These are phyloP conservation scores for Trypethelium eluteriae DNA, from an alignment of 495 filamentous ascomycete genomes.

Conservation along the genomic window DNA sequence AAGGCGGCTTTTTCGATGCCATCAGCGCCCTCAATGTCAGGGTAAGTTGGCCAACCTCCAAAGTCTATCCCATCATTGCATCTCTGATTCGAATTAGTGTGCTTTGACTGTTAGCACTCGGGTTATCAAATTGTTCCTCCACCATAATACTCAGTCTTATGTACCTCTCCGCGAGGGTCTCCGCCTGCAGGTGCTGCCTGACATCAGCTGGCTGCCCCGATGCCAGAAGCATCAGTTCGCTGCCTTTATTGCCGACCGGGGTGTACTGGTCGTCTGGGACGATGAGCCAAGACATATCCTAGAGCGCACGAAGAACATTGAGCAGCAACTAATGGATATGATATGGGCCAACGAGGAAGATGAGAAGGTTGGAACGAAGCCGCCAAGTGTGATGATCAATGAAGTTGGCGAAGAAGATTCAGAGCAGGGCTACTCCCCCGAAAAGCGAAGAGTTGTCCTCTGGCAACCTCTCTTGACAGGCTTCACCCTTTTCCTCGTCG, in stretches of 20 bases:
- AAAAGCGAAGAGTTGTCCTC: conserved; percentile 42
- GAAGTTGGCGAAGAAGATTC: conserved; percentile 38
- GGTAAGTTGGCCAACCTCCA: conserved; percentile 31
- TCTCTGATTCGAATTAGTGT: conserved; percentile 33
- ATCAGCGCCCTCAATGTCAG: conserved; percentile 50
- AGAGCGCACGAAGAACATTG: conserved; percentile 42
- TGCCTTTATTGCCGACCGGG: conserved; percentile 54
- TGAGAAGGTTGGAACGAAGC: conserved; percentile 27
- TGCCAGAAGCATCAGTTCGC: conserved; percentile 60
- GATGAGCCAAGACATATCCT: conserved; percentile 52
- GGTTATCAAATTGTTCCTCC: conserved; percentile 49
- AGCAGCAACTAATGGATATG: conserved; percentile 47
- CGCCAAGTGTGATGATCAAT: conserved; percentile 23
- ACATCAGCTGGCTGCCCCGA: conserved; percentile 45
- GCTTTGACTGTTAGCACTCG: conserved; percentile 54
- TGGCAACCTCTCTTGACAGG: conserved; percentile 46
- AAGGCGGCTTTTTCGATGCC: conserved; percentile 44
- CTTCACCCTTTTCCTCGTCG: conserved; percentile 44
- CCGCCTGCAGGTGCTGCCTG: conserved; percentile 52
- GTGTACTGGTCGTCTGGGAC: conserved; percentile 58
- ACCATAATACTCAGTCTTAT: conserved; percentile 39
- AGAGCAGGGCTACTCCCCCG: conserved; percentile 22
- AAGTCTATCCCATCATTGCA: neutral
- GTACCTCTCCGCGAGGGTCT: conserved; percentile 52
- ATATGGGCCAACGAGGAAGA: conserved; percentile 44